Conservation (phyloP, 2,329 filamentous ascomycete genomes). For the Tolypocladium inflatum region DNA sequence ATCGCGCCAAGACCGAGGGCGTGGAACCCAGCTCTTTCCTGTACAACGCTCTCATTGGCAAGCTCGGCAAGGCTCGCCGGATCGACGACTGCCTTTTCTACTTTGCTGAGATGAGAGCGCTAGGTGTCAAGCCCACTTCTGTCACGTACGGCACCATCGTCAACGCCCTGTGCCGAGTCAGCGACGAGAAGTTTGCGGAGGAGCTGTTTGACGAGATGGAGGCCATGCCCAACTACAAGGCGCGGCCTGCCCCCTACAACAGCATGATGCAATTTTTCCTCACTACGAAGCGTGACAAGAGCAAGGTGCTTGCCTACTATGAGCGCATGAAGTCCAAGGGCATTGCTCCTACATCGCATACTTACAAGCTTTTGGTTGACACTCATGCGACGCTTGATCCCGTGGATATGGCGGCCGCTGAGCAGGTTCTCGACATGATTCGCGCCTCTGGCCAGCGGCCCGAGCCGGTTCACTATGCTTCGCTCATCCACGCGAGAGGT, state of each 20-base stretch:
- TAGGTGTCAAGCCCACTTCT: constrained; percentile 89
- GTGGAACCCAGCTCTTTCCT: constrained; percentile 95
- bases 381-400: constrained; percentile 91
- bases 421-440: constrained; percentile 73
- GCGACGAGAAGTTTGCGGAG: constrained; percentile 94
- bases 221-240: constrained; percentile 97
- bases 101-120: constrained; percentile 92
- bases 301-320: constrained; percentile 90
- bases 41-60: constrained; percentile 96
- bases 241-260: constrained; percentile 93
- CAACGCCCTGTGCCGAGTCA: constrained; percentile 93
- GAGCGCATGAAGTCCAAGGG: constrained; percentile 83
- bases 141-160: constrained; percentile 98
- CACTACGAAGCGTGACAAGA: constrained; percentile 90
- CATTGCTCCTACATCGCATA: constrained; percentile 89
- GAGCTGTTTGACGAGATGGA: constrained; percentile 99
- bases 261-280: constrained; percentile 99
- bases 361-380: constrained; percentile 94
- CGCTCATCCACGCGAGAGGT: constrained; percentile 89
- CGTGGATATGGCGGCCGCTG: constrained; percentile 77
- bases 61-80: constrained; percentile 92
- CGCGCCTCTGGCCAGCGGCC: constrained; percentile 63
- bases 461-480: constrained; percentile 91
- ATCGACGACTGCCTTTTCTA: constrained; percentile 98
- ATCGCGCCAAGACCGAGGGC: constrained; percentile 83